Base-by-base conservation (phyloP, 148 eudicot species). In the Nyssa sinensis region DNA sequence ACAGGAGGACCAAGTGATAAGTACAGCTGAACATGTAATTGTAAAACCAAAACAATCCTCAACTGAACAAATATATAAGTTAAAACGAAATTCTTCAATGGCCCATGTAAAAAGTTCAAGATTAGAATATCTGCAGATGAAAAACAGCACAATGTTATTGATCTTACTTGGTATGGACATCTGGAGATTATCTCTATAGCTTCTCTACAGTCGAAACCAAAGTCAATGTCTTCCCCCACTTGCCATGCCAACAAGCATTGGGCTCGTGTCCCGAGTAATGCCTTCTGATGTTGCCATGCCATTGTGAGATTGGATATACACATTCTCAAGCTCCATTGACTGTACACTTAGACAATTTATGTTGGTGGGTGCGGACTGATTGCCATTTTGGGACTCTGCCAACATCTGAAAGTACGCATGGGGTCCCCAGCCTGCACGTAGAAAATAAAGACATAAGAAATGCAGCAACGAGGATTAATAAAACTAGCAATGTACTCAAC, bases 391-490 rank as follows among this genome's bases (percentile, higher is more conserved):
- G 14, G 91, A 86, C 25, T 84, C 87, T 21, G 87, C 91, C 49
- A 91, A 82, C 93, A 84, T 86, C 69, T 75, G 85, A 74, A 94
- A 88, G 69, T 91, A 94, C 7, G 92, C 81, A 80, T 90, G 90
- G 14, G 98, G 98, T 33, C 89, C 95, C 98, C 95, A 91, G 74
- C 98, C 98, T 93, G 91, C 53, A 75, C 30, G 23, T 34, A 57
- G 58, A 32, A 55, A 33, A 6, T 19, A 71, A 75, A 62, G 32
- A 12, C 28, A 28, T 39, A 62, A 63, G 33, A 57, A 24, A 67
- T 33, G 59, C 17, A 24, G 62, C 11, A 39, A 39, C 2, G 29
- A 66, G 19, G 24, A 66, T 24, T 10, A 24, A 39, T 21, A 12
- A 41, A 25, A 66, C 13, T 2, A 19, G 14, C 9, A 5, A 71